These are phyloP conservation scores for Aleurites moluccanus DNA, from an alignment of 441 rosid genomes.

Conservation along the genomic window DNA sequence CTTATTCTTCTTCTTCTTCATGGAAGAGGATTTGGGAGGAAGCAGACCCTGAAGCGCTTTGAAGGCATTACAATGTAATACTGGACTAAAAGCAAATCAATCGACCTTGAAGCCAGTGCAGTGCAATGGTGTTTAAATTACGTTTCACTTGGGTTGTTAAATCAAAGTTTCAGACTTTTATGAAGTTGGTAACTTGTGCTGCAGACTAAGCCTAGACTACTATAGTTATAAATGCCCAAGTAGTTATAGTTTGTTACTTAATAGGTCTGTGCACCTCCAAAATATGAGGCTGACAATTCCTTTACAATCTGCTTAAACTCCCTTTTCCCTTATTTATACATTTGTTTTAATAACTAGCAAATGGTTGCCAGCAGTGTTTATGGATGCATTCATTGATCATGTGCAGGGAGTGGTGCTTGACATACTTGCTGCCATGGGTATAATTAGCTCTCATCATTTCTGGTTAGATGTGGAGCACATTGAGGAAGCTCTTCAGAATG, in stretches of 20 bases:
- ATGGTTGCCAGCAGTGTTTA: not conserved
- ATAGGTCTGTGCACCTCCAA: not conserved
- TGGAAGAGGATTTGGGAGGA: not conserved
- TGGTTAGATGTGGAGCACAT: constrained; percentile 93
- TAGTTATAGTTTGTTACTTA: not conserved
- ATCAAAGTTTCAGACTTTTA: not conserved
- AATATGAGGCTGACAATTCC: not conserved
- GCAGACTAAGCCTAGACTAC: not conserved
- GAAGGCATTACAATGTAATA: not conserved
- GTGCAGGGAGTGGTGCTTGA: constrained; percentile 76
- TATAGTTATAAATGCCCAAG: not conserved
- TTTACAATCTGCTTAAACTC: not conserved
- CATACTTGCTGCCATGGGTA: constrained; percentile 58
- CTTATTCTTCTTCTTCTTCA: not conserved
- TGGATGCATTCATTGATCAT: not conserved
- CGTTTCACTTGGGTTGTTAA: not conserved
- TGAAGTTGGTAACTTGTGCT: not conserved
- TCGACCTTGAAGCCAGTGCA: not conserved
- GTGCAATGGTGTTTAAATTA: not conserved
- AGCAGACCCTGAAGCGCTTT: constrained; percentile 7
- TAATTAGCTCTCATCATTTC: constrained; percentile 69
- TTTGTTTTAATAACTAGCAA: not conserved
- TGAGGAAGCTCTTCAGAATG: constrained; percentile 84
- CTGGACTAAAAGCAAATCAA: not conserved
- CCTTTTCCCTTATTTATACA: not conserved